Conservation (phyloP, 257 asterid genomes). For the Capsicum baccatum region DNA sequence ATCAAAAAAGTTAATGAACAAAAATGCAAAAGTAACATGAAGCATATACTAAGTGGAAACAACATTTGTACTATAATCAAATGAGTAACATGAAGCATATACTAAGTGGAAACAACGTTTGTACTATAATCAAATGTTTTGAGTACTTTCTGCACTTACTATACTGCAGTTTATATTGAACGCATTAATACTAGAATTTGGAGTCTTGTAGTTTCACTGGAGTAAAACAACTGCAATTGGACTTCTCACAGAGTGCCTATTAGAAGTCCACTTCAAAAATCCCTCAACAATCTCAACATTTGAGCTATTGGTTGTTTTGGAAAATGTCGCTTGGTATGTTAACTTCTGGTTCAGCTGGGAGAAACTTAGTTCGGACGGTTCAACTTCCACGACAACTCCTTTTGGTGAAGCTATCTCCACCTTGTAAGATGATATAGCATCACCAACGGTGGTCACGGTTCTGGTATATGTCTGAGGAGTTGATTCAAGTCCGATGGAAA, state of each 20-base stretch:
- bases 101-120: too few relatives aligned
- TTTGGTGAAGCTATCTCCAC: conserved; percentile 38
- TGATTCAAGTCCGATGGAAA: conserved; percentile 30
- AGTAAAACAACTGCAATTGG: conserved; percentile 34
- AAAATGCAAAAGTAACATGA: too few relatives aligned
- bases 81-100: too few relatives aligned
- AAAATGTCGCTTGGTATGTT: conserved; percentile 45
- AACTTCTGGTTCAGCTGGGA: conserved; percentile 39
- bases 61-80: too few relatives aligned
- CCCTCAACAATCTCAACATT: conserved; percentile 34
- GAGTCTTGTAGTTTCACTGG: neutral
- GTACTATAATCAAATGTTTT: too few relatives aligned
- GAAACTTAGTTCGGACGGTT: conserved; percentile 40
- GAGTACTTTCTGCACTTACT: too few relatives aligned
- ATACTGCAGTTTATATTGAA: neutral
- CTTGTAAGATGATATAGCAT: conserved; percentile 34
- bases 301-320: neutral
- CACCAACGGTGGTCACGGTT: conserved; percentile 52
- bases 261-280: conserved; percentile 48
- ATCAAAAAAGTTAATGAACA: too few relatives aligned
- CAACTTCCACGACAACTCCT: conserved; percentile 38
- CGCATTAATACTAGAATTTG: too few relatives aligned
- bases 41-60: too few relatives aligned
- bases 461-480: conserved; percentile 42
- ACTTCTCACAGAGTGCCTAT: conserved; percentile 42